These are phyloP conservation scores for Suillus lakei DNA, from an alignment of 768 basidiomycete genomes.

Conservation along the genomic window DNA sequence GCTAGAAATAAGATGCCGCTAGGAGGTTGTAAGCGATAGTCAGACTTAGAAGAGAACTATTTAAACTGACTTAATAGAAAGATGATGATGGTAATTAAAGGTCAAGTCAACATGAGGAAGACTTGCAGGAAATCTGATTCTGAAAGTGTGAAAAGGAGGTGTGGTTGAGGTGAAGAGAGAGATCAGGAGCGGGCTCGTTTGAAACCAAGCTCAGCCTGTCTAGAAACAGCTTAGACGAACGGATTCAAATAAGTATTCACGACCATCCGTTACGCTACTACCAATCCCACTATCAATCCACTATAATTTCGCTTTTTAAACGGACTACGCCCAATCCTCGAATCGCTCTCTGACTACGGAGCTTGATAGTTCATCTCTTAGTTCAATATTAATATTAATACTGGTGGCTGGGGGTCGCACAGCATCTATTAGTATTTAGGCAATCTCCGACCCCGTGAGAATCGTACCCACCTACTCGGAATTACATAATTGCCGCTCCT, in stretches of 20 bases:
- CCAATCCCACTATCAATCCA: not conserved
- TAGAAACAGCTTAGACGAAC: slow-evolving; percentile 7
- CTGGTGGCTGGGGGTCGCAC: slow-evolving; percentile 15
- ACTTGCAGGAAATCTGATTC: slow-evolving; percentile 1
- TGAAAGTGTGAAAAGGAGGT: slow-evolving; percentile 16
- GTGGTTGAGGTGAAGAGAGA: slow-evolving; percentile 24
- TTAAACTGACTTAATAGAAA: slow-evolving; percentile 12
- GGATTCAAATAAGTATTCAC: slow-evolving; percentile 3
- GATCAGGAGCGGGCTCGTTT: slow-evolving; percentile 10
- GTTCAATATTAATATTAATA: not conserved
- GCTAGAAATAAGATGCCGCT: slow-evolving; percentile 7
- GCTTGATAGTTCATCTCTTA: not conserved
- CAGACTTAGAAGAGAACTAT: not conserved
- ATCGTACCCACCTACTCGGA: not conserved
- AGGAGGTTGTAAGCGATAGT: slow-evolving; percentile 1
- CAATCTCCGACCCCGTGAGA: slow-evolving; percentile 13
- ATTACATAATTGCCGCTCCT: not conserved
- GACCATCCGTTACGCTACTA: slow-evolving; percentile 2
- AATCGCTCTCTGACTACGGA: slow-evolving; percentile 6
- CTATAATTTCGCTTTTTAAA: slow-evolving; percentile 7
- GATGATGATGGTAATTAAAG: slow-evolving; percentile 12
- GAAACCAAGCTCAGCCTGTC: slow-evolving; percentile 10
- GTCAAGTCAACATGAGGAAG: slow-evolving; percentile 24
- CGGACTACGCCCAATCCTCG: slow-evolving; percentile 10
- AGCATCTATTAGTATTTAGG: slow-evolving; percentile 4